Conservation (phyloP, 768 basidiomycete genomes). For the Gloeostereum incarnatum region DNA sequence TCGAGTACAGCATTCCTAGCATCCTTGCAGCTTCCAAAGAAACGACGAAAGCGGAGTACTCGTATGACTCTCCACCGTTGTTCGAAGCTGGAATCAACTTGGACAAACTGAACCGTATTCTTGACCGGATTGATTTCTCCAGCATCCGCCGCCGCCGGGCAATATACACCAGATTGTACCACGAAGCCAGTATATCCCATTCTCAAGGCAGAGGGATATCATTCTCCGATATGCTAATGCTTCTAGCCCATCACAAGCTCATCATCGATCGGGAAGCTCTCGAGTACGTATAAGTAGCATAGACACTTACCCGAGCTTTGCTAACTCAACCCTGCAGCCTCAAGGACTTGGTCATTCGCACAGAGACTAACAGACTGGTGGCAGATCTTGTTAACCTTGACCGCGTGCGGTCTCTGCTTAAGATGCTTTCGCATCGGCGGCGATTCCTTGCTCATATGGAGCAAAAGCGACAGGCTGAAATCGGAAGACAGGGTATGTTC, state of each 20-base stretch:
- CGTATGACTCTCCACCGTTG: constrained; percentile 16
- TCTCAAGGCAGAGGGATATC: constrained; percentile 74
- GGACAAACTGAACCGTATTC: constrained; percentile 42
- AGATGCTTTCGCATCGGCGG: constrained; percentile 63
- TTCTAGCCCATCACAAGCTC: constrained; percentile 87
- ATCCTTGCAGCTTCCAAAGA: constrained; percentile 45
- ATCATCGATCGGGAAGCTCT: constrained; percentile 86
- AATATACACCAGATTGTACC: constrained; percentile 69
- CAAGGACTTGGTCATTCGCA: constrained; percentile 70
- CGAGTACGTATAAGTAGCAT: constrained; percentile 52
- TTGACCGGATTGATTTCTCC: constrained; percentile 57
- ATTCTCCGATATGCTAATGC: constrained; percentile 81
- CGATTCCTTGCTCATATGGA: constrained; percentile 51
- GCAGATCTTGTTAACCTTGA: constrained; percentile 81
- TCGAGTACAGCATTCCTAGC: constrained; percentile 50
- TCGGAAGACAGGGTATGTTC: constrained; percentile 31
- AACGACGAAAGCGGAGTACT: constrained; percentile 21
- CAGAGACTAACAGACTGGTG: constrained; percentile 71
- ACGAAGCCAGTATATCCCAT: constrained; percentile 75
- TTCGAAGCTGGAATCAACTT: constrained; percentile 52
- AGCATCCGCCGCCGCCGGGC: constrained; percentile 58
- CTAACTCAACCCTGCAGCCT: too few species aligned
- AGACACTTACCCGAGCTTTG: constrained; percentile 2
- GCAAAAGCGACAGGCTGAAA: constrained; percentile 22
- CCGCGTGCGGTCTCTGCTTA: constrained; percentile 71